Conservation (phyloP, 306 rosid genomes). For the Vicia villosa region DNA sequence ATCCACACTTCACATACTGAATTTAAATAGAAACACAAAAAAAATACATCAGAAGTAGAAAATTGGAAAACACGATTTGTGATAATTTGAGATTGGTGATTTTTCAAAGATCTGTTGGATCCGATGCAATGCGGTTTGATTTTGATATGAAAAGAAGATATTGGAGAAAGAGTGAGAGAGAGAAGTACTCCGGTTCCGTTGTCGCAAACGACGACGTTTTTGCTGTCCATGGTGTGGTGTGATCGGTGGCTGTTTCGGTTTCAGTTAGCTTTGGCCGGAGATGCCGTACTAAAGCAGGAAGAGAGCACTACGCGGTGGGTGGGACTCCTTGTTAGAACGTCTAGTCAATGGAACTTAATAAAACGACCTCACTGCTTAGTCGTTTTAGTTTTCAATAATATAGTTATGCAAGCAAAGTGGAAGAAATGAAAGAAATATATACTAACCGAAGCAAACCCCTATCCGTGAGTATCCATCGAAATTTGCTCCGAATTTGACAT, state of each 20-base stretch:
- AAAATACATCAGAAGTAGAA: not conserved
- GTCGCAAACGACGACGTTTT: conserved; percentile 92
- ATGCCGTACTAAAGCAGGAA: not conserved
- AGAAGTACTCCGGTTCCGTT: conserved; percentile 88
- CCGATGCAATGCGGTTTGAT: conserved; percentile 10
- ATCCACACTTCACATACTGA: conserved; percentile 98
- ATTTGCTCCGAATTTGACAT: too few relatives aligned
- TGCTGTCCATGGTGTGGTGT: conserved; percentile 62
- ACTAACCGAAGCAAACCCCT: too few relatives aligned
- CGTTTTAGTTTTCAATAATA: not conserved
- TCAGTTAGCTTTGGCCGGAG: not conserved
- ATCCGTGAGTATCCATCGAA: too few relatives aligned
- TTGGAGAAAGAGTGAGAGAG: conserved; percentile 18
- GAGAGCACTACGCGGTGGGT: not conserved
- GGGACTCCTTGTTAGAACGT: not conserved
- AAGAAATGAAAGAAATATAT: too few relatives aligned
- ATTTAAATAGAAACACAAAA: not conserved
- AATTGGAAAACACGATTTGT: not conserved
- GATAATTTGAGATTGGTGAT: not conserved
- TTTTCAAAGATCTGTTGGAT: conserved; percentile 28
- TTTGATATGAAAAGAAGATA: conserved; percentile 8
- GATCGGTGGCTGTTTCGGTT: not conserved
- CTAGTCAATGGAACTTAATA: not conserved
- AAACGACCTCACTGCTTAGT: not conserved
- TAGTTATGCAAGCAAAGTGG: too few relatives aligned